Percentiles rank a stretch among this genome's conserved stretches.
Evolutionary conservation across 805 yeast genomes (phyloP).

Genomic region (Spathaspora girioi): DNA sequence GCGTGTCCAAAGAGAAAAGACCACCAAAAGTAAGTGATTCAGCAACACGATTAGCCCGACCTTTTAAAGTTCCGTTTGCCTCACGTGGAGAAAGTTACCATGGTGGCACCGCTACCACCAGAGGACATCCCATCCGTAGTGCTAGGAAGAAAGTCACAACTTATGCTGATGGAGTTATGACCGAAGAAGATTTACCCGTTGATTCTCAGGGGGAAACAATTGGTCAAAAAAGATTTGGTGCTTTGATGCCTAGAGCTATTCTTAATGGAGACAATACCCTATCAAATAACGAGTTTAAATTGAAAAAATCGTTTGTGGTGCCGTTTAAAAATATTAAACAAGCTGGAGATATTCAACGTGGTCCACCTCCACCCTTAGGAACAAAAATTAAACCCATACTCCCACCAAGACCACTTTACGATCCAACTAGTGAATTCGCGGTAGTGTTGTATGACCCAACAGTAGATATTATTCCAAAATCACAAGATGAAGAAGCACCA

Average conservation of each 20-base stretch:
- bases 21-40: slow-evolving; percentile 55
- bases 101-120: slow-evolving; percentile 7
- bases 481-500: slow-evolving; percentile 14
- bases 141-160: slow-evolving; percentile 28
- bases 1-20: slow-evolving; percentile 52
- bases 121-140: slow-evolving; percentile 18
- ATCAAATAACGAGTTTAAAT: slow-evolving; percentile 32
- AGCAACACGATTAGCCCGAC: slow-evolving; percentile 50
- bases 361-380: slow-evolving; percentile 82
- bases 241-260: slow-evolving; percentile 55
- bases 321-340: slow-evolving; percentile 47
- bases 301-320: slow-evolving; percentile 48
- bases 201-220: slow-evolving; percentile 30
- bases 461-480: slow-evolving; percentile 53
- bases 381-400: slow-evolving; percentile 64
- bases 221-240: slow-evolving; percentile 45
- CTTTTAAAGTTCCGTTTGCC: slow-evolving; percentile 65
- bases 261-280: slow-evolving; percentile 30
- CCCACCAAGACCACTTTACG: slow-evolving; percentile 92
- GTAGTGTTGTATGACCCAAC: slow-evolving; percentile 95
- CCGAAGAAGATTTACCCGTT: slow-evolving; percentile 19
- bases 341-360: slow-evolving; percentile 21
- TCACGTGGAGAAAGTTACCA: slow-evolving; percentile 10
- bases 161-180: slow-evolving; percentile 24
- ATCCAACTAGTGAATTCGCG: slow-evolving; percentile 90